phyloP scores from a whole-genome alignment of 805 yeast species.

The Candida koratica region DNA sequence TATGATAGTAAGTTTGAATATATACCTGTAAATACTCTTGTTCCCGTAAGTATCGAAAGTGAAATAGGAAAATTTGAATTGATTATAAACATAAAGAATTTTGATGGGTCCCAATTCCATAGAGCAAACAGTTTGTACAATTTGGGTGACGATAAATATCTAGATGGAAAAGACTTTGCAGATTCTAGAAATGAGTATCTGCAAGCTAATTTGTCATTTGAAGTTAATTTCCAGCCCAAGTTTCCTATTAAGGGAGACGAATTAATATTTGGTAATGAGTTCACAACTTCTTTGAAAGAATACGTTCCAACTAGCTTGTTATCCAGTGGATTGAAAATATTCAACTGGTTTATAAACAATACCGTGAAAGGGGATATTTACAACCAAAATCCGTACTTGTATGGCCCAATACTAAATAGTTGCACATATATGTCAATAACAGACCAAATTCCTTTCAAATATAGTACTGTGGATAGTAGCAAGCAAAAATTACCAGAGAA shows the following conservation, averaged over 20 bases:
- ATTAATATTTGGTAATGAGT: conserved; percentile 69
- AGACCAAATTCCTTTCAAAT: conserved; percentile 14
- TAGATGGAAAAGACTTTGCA: conserved; percentile 19
- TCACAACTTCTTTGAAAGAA: conserved; percentile 54
- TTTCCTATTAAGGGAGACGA: conserved; percentile 45
- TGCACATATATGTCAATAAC: conserved; percentile 44
- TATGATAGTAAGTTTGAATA: conserved; percentile 23
- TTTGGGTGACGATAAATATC: conserved; percentile 23
- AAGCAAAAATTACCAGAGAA: conserved; percentile 22
- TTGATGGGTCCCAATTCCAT: conserved; percentile 42
- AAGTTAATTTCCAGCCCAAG: conserved; percentile 41
- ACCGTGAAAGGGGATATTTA: conserved; percentile 61
- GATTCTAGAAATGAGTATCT: conserved; percentile 11
- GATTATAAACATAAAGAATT: conserved; percentile 43
- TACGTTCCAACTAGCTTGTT: conserved; percentile 50
- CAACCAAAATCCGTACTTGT: conserved; percentile 57
- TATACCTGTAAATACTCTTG: conserved; percentile 44
- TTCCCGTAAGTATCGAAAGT: conserved; percentile 33
- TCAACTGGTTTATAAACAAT: conserved; percentile 58
- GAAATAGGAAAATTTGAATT: conserved; percentile 37
- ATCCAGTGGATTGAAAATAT: conserved; percentile 50
- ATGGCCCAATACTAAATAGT: conserved; percentile 58
- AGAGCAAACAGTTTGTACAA: conserved; percentile 29
- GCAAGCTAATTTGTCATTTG: conserved; percentile 30
- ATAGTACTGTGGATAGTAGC: conserved; percentile 11